Base-by-base conservation (phyloP, 345 rosid genomes). In the Dipteronia sinensis region DNA sequence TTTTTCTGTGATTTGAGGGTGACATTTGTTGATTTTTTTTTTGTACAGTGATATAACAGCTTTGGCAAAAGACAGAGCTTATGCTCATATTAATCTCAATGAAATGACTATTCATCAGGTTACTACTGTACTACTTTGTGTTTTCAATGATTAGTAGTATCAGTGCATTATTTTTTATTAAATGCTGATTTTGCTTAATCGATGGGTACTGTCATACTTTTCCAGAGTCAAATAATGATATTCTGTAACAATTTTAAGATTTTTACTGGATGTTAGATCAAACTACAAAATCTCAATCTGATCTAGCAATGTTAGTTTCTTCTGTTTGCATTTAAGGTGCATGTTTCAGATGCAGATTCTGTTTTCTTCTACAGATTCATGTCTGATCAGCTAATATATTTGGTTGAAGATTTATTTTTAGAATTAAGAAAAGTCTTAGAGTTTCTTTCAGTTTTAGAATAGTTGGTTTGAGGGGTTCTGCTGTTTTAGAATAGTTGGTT, bases 21-120 rank as follows among this genome's bases (percentile, higher is more conserved):
- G 55, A 56, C 62, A 13, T 40, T 69, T 65, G 34, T 72, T 81
- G 25, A 25, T 47, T 59, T 25, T 25, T 55, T 62, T 51, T 15
- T 69, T 40, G 69, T 68, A 55, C 86, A 91, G 93, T 82, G 96
- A 91, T 63, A 91, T 91, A 78, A 90, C 96, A 34, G 89, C 96
- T 71, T 81, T 91, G 84, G 96, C 96, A 67, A 91, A 84, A 81
- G 93, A 90, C 81, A 83, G 76, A 67, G 88, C 85, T 53, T 89
- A 89, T 77, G 85, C 90, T 17, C 90, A 84, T 74, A 82, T 87
- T 76, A 86, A 76, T 84, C 90, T 89, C 47, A 83, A 80, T 56
- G 86, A 89, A 81, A 89, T 85, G 74, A 89, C 87, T 27, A 75
- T 89, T 76, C 85, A 87, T 68, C 86, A 89, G 90, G 92, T 89